Evolutionary conservation across 2,329 filamentous ascomycete species (phyloP).

Genomic region (Aspergillus ibericus): DNA sequence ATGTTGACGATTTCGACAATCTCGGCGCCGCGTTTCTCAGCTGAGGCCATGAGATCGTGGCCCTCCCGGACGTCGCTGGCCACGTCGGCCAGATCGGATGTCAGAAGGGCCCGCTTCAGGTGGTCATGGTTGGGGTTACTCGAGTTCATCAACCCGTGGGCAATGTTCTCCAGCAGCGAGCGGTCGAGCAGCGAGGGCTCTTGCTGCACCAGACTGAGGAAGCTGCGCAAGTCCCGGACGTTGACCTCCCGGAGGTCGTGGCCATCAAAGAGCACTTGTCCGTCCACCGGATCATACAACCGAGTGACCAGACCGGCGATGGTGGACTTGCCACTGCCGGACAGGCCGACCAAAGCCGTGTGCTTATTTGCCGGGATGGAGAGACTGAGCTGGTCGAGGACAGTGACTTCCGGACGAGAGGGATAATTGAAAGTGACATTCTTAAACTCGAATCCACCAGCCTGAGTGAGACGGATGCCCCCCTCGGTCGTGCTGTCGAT

Average conservation of each 20-base stretch:
- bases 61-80: slow-evolving; percentile 47
- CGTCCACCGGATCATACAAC: slow-evolving; percentile 60
- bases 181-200: slow-evolving; percentile 82
- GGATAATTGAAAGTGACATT: slow-evolving; percentile 36
- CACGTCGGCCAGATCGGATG: slow-evolving; percentile 52
- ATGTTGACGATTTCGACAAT: slow-evolving; percentile 53
- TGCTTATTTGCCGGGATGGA: slow-evolving; percentile 43
- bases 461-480: slow-evolving; percentile 24
- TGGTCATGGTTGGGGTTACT: slow-evolving; percentile 37
- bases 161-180: slow-evolving; percentile 80
- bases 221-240: slow-evolving; percentile 24
- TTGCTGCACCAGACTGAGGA: slow-evolving; percentile 45
- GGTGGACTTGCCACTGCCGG: slow-evolving; percentile 73
- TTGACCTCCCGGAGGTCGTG: slow-evolving; percentile 39
- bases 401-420: slow-evolving; percentile 41
- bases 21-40: slow-evolving; percentile 46
- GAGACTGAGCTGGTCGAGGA: slow-evolving; percentile 37
- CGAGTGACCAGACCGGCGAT: slow-evolving; percentile 70
- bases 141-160: slow-evolving; percentile 49
- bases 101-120: slow-evolving; percentile 54
- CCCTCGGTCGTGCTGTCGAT: slow-evolving; percentile 44
- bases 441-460: slow-evolving; percentile 35
- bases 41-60: slow-evolving; percentile 47
- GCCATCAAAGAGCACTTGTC: slow-evolving; percentile 40
- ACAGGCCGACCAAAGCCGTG: slow-evolving; percentile 70